Conservation (phyloP, 1,139 yeast genomes). For the Pichia sp. region DNA sequence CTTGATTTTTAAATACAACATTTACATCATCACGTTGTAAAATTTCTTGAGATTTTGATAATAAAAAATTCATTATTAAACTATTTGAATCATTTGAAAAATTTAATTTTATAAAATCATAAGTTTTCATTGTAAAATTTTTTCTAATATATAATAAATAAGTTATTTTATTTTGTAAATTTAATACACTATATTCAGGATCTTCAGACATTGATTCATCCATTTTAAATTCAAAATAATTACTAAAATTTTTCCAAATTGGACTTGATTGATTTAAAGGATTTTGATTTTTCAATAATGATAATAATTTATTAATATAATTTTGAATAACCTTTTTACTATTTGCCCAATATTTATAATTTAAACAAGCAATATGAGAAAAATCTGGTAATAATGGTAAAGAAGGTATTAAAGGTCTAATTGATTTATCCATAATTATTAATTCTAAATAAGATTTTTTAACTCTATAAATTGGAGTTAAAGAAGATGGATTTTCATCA, state of each 20-base stretch:
- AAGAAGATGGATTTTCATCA: constrained; percentile 20
- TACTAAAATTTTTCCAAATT: constrained; percentile 23
- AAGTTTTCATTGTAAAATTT: constrained; percentile 18
- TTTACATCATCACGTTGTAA: constrained; percentile 19
- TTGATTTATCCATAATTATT: constrained; percentile 21
- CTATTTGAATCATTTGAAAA: constrained; percentile 21
- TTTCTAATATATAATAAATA: constrained; percentile 20
- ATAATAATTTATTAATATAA: constrained; percentile 26
- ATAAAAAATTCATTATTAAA: constrained; percentile 17
- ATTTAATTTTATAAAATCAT: constrained; percentile 18
- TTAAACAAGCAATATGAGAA: constrained; percentile 33
- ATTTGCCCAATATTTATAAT: constrained; percentile 28
- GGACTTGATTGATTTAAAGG: constrained; percentile 14
- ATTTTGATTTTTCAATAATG: constrained; percentile 10
- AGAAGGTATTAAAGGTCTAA: constrained; percentile 19
- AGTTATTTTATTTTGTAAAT: constrained; percentile 14
- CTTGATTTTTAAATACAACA: constrained; percentile 22
- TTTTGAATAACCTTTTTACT: constrained; percentile 25
- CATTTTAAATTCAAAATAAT: constrained; percentile 25
- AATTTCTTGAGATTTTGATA: constrained; percentile 18
- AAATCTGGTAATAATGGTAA: constrained; percentile 58
- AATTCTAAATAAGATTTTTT: constrained; percentile 22
- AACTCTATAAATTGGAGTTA: constrained; percentile 27
- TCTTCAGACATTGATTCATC: constrained; percentile 7
- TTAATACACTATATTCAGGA: constrained; percentile 11